Base-by-base conservation (phyloP, 352 stramenopile species). In the Phytophthora podocarpi region DNA sequence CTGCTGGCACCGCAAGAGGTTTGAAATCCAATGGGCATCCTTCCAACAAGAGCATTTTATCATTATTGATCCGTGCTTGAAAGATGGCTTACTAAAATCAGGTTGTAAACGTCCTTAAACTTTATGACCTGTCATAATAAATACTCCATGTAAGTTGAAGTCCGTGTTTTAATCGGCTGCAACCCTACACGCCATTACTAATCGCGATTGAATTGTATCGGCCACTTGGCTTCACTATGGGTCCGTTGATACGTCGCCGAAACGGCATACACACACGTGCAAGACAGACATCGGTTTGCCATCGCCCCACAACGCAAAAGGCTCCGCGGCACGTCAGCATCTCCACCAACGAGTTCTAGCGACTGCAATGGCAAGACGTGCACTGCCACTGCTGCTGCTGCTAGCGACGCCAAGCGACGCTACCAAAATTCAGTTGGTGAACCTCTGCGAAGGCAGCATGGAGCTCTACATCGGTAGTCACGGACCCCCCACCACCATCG, bases 371-470 rank as follows among this genome's bases (percentile, higher is more conserved):
- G 28, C 35, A 16, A 51, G 20, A 20, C 30, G 18, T 3, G 42
- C 24, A 31, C 24, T 72, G 27, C 4, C 69, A 11, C 24, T 70
- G 42, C 10, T 55, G 23, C 6, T 58, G 16, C 31, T 70, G n/a
- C n/a, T n/a, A 23, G 15, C 35, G 16, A 11, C 21, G 8, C 36
- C 66, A 15, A 39, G 15, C 2, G 23, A 35, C 5, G 70, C 60
- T 16, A 70, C 77, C 15, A 69, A 78, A 27, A 76, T 85, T 48
- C 27, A 65, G 30, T 63, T 76, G 46, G 52, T 74, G 31, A 85
- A 85, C 54, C 48, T 69, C n/a, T 85, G 76, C 59, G 53, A 53
- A 15, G 54, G 43, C 41, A 59, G 48, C 26, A 74, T 85, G 63
- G 39, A 59, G 45, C 55, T 81, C 36, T 76, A 57, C 43, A 65